Base-by-base conservation (phyloP, 306 rosid species). In the Fragaria vesca region DNA sequence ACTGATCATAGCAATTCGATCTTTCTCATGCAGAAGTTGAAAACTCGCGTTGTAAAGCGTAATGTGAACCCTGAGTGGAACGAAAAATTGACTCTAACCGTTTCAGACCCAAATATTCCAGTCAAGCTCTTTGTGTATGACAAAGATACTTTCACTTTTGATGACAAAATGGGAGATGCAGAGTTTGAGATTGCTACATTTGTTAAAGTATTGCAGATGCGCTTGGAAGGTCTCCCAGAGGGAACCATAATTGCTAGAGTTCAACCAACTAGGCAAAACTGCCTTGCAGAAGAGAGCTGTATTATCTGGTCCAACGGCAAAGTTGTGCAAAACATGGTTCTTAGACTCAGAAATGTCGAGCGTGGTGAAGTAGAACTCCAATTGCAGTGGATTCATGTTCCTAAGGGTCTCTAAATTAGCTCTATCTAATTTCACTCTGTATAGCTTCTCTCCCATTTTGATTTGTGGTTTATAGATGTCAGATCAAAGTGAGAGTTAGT, bases 11-110 rank as follows among this genome's bases (percentile, higher is more conserved):
- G 34, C 43, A 52, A 71, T 51, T 26, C 62, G 28, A 10, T 0
- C 40, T 83, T 71, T 69, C 34, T 74, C 54, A 6, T 76, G 84
- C 85, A 93, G 98, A 93, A 90, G 76, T 70, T 94, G 88, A 94
- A 87, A 87, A 94, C 98, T 76, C 79, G 84, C 10, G 97, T 89
- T 18, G 78, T 92, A 54, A 86, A 83, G 61, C 77, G 87, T 82
- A 85, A 81, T 79, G 42, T 87, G 81, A 92, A 94, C 73, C 98
- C 98, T 1, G 95, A 86, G 73, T 94, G 98, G 97, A 85, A 92
- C 43, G 98, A 94, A 71, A 81, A 82, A n/a, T 81, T 94, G 86
- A 94, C 98, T 34, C 84, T 94, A 71, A 87, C 92, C 0, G 63
- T 94, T 72, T 8, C 88, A 21, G 97, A 92, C 54, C 88, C 97